Percentiles rank a stretch among this genome's conserved stretches.
These are phyloP conservation scores for Kregervanrija fluxuum DNA, from an alignment of 805 yeast genomes.

Conservation along the genomic window DNA sequence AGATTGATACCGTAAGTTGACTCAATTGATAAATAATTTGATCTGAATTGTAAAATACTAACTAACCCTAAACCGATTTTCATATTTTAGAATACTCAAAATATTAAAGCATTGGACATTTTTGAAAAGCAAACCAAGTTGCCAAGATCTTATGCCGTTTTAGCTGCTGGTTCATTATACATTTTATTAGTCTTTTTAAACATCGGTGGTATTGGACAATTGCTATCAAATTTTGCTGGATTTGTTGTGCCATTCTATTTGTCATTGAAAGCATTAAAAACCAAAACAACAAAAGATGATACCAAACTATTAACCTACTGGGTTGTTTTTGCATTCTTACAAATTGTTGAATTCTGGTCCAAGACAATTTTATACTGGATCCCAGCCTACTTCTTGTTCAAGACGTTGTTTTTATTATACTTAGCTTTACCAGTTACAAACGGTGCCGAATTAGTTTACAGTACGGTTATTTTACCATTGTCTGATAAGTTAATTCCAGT, in stretches of 20 bases:
- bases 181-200: slow-evolving; percentile 77
- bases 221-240: slow-evolving; percentile 87
- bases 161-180: slow-evolving; percentile 60
- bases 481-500: slow-evolving; percentile 33
- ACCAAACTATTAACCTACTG: slow-evolving; percentile 88
- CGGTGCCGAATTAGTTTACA: slow-evolving; percentile 76
- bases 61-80: neutral
- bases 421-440: slow-evolving; percentile 82
- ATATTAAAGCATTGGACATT: slow-evolving; percentile 26
- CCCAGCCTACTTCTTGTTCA: slow-evolving; percentile 93
- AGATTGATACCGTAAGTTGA: slow-evolving; percentile 20
- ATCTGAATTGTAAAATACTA: neutral
- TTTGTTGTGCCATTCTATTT: slow-evolving; percentile 85
- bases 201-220: slow-evolving; percentile 92
- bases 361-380: slow-evolving; percentile 88
- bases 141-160: slow-evolving; percentile 82
- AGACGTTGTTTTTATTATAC: slow-evolving; percentile 81
- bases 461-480: slow-evolving; percentile 59
- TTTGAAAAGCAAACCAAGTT: slow-evolving; percentile 39
- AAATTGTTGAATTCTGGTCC: slow-evolving; percentile 93
- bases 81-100: slow-evolving; percentile 20
- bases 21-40: neutral
- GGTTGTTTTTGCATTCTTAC: slow-evolving; percentile 95
- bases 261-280: slow-evolving; percentile 78
- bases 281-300: slow-evolving; percentile 66